These are phyloP conservation scores for Candida nonsorbophila DNA, from an alignment of 805 yeast species.

Conservation along the genomic window DNA sequence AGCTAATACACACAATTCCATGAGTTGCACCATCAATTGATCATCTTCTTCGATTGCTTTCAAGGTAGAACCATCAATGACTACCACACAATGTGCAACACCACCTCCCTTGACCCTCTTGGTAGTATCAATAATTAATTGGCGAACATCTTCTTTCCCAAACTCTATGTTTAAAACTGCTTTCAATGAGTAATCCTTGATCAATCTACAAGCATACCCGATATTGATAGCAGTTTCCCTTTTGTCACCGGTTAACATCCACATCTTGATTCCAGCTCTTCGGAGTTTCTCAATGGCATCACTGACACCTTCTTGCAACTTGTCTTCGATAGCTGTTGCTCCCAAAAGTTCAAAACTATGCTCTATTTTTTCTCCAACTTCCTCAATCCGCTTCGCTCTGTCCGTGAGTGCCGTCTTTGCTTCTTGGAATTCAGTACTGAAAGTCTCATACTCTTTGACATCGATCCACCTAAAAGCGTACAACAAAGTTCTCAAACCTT, in stretches of 20 bases:
- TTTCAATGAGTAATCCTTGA: constrained; percentile 88
- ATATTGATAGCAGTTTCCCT: constrained; percentile 97
- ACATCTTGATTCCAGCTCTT: constrained; percentile 88
- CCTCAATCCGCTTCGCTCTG: constrained; percentile 62
- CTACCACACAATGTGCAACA: constrained; percentile 92
- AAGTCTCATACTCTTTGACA: constrained; percentile 50
- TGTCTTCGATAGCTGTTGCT: constrained; percentile 96
- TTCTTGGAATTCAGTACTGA: constrained; percentile 62
- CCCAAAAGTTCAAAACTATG: constrained; percentile 66
- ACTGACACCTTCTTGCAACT: constrained; percentile 94
- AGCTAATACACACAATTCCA: constrained; percentile 79
- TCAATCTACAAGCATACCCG: constrained; percentile 89
- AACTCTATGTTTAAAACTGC: constrained; percentile 54
- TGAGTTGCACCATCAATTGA: constrained; percentile 65
- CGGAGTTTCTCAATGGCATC: constrained; percentile 88
- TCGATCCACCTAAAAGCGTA: constrained; percentile 76
- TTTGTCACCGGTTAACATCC: constrained; percentile 99
- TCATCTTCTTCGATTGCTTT: constrained; percentile 67
- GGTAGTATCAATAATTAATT: constrained; percentile 69
- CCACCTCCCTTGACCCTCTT: constrained; percentile 65
- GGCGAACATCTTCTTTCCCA: constrained; percentile 51
- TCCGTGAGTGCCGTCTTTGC: constrained; percentile 75
- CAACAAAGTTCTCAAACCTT: constrained; percentile 85
- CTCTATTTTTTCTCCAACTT: constrained; percentile 71
- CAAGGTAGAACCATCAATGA: constrained; percentile 90